A percentile compares a stretch with the other conserved stretches of the same genome.
phyloP scores from a whole-genome alignment of 2,329 filamentous ascomycete genomes.

The Pseudogymnoascus sp. region DNA sequence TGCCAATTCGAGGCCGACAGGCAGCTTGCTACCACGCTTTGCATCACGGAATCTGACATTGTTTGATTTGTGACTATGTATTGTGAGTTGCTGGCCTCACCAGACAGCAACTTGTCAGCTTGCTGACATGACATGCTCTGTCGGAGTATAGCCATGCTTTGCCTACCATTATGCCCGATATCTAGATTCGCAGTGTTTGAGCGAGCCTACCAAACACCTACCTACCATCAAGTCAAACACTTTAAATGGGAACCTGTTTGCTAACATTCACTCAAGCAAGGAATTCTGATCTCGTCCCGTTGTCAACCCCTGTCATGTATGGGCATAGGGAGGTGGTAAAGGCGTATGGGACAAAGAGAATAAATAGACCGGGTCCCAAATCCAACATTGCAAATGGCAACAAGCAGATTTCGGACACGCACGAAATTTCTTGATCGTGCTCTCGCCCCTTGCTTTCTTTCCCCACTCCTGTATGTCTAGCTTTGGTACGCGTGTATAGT shows the following conservation, averaged over 20 bases:
- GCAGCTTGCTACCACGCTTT: neutral
- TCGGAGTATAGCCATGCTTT: neutral
- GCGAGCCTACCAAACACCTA: neutral
- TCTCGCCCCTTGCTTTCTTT: neutral
- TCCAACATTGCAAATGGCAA: neutral
- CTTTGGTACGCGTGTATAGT: neutral
- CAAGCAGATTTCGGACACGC: neutral
- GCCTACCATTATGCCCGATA: neutral
- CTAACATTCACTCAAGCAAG: neutral
- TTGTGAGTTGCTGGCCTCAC: neutral
- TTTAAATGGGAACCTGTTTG: neutral
- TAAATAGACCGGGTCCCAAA: neutral
- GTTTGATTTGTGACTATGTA: neutral
- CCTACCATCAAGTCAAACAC: neutral
- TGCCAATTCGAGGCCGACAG: neutral
- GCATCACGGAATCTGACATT: neutral
- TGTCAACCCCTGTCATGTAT: neutral
- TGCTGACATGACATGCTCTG: neutral
- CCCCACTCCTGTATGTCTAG: neutral
- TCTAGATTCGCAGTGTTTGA: neutral
- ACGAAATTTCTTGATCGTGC: neutral
- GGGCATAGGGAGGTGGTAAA: neutral
- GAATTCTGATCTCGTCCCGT: neutral
- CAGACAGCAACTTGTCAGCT: neutral
- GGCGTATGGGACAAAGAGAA: too few species aligned